Evolutionary conservation across 495 filamentous ascomycete species (phyloP).

Genomic region (Hyaloscypha bicolor): DNA sequence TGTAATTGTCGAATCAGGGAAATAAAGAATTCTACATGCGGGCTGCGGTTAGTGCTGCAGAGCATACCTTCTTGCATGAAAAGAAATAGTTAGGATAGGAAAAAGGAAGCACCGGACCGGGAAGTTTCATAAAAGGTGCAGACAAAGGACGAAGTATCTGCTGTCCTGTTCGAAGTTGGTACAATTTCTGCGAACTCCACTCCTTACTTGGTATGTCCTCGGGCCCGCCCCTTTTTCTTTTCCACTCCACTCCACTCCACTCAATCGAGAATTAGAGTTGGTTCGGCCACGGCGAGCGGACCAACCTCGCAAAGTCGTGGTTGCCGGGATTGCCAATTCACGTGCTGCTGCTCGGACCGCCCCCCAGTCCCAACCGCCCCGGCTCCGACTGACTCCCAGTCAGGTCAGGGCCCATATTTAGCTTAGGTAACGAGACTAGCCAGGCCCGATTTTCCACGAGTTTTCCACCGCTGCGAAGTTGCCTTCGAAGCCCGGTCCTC

Average conservation of each 20-base stretch:
- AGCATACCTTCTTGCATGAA: not conserved
- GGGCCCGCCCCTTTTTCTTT: too few relatives aligned
- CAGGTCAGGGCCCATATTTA: too few relatives aligned
- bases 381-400: too few relatives aligned
- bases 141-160: not conserved
- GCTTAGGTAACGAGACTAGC: not conserved
- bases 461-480: constrained; percentile 32
- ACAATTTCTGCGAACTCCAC: not conserved
- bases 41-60: not conserved
- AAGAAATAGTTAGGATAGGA: not conserved
- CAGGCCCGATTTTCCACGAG: not conserved
- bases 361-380: too few relatives aligned
- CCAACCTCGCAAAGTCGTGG: too few relatives aligned
- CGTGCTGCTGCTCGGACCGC: too few relatives aligned
- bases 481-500: constrained; percentile 26
- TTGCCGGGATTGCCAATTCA: too few relatives aligned
- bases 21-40: not conserved
- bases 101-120: not conserved
- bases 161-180: not conserved
- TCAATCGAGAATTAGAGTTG: too few relatives aligned
- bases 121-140: not conserved
- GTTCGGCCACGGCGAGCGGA: too few relatives aligned
- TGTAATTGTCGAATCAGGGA: not conserved
- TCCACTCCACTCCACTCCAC: too few relatives aligned
- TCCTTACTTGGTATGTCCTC: too few relatives aligned